Evolutionary conservation across 1,284 basidiomycete species (phyloP), one percentile per base, ranked within the genome.

Genomic region (Caloboletus inedulis): DNA sequence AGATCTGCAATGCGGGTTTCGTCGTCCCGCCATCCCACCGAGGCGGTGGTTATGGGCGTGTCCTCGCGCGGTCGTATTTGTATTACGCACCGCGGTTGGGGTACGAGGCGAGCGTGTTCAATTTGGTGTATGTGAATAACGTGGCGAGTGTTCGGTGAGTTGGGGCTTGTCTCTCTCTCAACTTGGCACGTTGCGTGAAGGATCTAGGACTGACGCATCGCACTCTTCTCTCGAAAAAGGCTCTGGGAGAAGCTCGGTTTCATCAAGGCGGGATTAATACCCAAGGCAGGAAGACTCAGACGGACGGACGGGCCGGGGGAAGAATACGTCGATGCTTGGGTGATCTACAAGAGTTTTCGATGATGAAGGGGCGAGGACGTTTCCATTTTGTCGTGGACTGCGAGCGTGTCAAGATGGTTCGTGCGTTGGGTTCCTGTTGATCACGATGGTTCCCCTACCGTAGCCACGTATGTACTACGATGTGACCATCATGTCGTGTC

Each of bases 1-100:
- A 90, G 87, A 89, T 89, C 50, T 94, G 91, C 72, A 94, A 94
- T 63, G 93, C 81, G 3, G 94, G 94, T 1, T 98, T 98, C 70
- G 75, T 98, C 36, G 89, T 97, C 3, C 85, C 89, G 8, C 78
- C 80, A 3, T 58, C 64, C 0, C 82, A 85, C 47, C 80, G 93
- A 27, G 85, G 84, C 5, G 73, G 77, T 36, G 87, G 89, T 36
- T 80, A 91, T 58, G 94, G 93, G 12, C 72, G 74, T 31, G 75
- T 84, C 2, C 81, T 98, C 29, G 94, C 89, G 1, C 80, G 79
- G 56, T 90, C 89, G 4, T 98, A 85, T 72, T 74, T 96, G 12
- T 73, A 90, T 65, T 94, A 91, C 62, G 95, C 82, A 0, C 94
- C 91, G 0, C 73, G 72, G 33, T 72, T 91, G 25, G 88, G 94